These are phyloP conservation scores for Ophiostoma perfectum DNA, from an alignment of 2,329 filamentous ascomycete species.

Conservation along the genomic window DNA sequence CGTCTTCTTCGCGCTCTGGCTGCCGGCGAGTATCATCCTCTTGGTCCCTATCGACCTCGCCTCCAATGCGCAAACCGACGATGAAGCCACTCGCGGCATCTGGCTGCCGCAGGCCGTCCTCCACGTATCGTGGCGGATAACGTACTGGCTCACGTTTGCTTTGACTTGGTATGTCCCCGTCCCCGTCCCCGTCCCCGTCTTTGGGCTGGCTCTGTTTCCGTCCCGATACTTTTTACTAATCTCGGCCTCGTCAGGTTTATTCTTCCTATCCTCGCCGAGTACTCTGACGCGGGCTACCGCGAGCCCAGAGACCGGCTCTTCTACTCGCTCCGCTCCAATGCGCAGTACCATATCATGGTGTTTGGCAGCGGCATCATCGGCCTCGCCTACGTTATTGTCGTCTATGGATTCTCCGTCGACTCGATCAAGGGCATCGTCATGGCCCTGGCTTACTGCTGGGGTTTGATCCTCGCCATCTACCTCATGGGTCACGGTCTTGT, in stretches of 20 bases:
- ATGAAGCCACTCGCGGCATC: slow-evolving; percentile 68
- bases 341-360: slow-evolving; percentile 78
- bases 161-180: slow-evolving; percentile 63
- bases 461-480: slow-evolving; percentile 85
- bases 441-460: slow-evolving; percentile 93
- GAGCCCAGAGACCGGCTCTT: slow-evolving; percentile 74
- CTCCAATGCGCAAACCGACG: slow-evolving; percentile 69
- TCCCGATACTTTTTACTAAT: slow-evolving; percentile 37
- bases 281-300: slow-evolving; percentile 87
- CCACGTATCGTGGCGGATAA: slow-evolving; percentile 86
- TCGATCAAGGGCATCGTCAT: slow-evolving; percentile 81
- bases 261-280: slow-evolving; percentile 87
- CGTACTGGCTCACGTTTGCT: slow-evolving; percentile 94
- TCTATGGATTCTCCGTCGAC: slow-evolving; percentile 64
- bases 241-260: slow-evolving; percentile 51
- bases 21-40: slow-evolving; percentile 85
- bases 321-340: slow-evolving; percentile 83
- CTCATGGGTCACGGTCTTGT: slow-evolving; percentile 97
- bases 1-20: slow-evolving; percentile 90
- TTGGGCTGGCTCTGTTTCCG: not conserved
- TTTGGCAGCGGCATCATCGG: slow-evolving; percentile 65
- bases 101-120: slow-evolving; percentile 77
- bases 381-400: slow-evolving; percentile 75
- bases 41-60: slow-evolving; percentile 94
- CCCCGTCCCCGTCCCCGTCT: slow-evolving; percentile 37